These are phyloP conservation scores for Pisolithus sp. DNA, from an alignment of 768 basidiomycete genomes.

Conservation along the genomic window DNA sequence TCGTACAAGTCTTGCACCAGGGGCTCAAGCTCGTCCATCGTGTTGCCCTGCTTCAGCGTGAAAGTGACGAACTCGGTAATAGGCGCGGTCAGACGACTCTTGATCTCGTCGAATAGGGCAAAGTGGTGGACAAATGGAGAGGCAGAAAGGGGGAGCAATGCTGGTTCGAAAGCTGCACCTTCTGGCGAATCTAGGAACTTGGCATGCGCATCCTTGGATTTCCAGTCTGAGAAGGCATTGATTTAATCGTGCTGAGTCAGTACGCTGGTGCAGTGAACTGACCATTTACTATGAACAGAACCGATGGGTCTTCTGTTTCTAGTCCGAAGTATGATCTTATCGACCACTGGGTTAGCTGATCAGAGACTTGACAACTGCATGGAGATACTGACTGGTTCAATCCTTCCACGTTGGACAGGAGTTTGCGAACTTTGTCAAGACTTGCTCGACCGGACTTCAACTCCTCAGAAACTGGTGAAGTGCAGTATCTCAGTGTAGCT, in stretches of 20 bases:
- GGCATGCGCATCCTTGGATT: constrained; percentile 14
- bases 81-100: constrained; percentile 17
- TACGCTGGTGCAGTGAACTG: constrained; percentile 3
- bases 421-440: constrained; percentile 9
- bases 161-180: constrained; percentile 3
- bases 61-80: constrained; percentile 31
- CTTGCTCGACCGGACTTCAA: constrained; percentile 13
- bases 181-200: constrained; percentile 6
- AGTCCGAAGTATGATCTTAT: constrained; percentile 25
- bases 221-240: constrained; percentile 17
- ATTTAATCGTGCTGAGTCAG: not conserved
- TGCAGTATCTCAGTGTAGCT: constrained; percentile 20
- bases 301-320: constrained; percentile 20
- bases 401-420: constrained; percentile 11
- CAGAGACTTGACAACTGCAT: not conserved
- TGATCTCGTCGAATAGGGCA: constrained; percentile 18
- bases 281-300: constrained; percentile 23
- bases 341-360: not conserved
- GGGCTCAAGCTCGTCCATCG: constrained; percentile 13
- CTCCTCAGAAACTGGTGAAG: constrained; percentile 18
- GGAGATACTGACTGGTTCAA: constrained; percentile 13
- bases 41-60: constrained; percentile 19
- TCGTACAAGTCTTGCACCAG: constrained; percentile 19
- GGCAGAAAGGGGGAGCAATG: constrained; percentile 6
- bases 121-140: constrained; percentile 12